These are phyloP conservation scores for Zymoseptoria ardabiliae DNA, from an alignment of 2,329 filamentous ascomycete species.

Conservation along the genomic window DNA sequence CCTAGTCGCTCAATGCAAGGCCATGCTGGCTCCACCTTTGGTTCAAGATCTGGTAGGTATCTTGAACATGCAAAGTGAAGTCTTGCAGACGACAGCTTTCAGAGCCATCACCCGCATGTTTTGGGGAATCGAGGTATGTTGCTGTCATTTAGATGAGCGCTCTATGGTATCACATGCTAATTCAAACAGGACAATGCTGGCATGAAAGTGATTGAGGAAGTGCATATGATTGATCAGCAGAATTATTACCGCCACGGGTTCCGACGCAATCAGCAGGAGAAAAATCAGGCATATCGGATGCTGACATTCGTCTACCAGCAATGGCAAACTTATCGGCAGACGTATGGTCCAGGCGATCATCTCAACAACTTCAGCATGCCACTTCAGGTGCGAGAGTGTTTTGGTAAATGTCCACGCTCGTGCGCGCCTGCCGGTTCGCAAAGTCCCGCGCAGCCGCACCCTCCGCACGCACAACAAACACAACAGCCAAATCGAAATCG, in stretches of 20 bases:
- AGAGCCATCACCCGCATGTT: constrained; percentile 41
- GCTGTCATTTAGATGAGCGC: not conserved
- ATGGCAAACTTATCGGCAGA: constrained; percentile 3
- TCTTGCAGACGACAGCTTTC: constrained; percentile 50
- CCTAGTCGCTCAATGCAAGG: constrained; percentile 16
- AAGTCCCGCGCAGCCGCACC: not conserved
- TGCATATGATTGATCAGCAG: constrained; percentile 18
- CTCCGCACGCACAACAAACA: not conserved
- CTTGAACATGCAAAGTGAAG: constrained; percentile 44
- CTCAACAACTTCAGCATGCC: not conserved
- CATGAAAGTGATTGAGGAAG: constrained; percentile 9
- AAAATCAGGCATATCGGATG: constrained; percentile 7
- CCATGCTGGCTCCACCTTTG: constrained; percentile 47
- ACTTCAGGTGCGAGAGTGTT: not conserved
- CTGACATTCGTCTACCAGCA: constrained; percentile 7
- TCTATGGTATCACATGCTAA: not conserved
- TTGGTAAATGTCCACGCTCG: not conserved
- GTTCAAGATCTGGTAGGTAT: constrained; percentile 47
- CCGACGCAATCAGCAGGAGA: constrained; percentile 10
- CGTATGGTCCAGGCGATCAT: not conserved
- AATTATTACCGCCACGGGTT: constrained; percentile 10
- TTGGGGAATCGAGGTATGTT: constrained; percentile 27
- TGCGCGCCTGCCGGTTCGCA: not conserved
- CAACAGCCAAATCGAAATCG: not conserved
- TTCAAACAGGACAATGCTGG: constrained; percentile 1